phyloP scores from a whole-genome alignment of 176 grass and related monocot species.

The Tillandsia fasciculata region DNA sequence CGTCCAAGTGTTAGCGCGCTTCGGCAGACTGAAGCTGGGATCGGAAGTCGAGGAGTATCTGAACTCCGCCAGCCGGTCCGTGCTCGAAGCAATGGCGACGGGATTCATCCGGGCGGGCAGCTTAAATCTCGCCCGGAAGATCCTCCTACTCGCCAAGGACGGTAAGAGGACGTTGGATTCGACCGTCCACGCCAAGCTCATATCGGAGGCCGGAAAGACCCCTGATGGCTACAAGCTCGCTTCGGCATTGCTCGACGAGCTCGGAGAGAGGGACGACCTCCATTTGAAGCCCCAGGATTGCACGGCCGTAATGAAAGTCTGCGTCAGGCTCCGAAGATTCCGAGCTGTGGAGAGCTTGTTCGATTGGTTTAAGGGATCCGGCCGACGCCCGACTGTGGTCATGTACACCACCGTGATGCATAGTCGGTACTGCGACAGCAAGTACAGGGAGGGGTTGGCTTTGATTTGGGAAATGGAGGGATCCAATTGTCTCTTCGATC shows the following conservation, averaged over 20 bases:
- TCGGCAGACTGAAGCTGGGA: constrained; percentile 33
- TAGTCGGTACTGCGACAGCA: constrained; percentile 41
- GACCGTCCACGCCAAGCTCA: constrained; percentile 50
- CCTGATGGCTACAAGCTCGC: constrained; percentile 64
- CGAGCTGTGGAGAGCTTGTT: constrained; percentile 59
- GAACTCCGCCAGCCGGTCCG: constrained; percentile 40
- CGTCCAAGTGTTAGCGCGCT: constrained; percentile 53
- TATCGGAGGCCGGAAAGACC: constrained; percentile 40
- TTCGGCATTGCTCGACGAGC: constrained; percentile 38
- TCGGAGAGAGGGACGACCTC: constrained; percentile 43
- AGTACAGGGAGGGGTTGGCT: constrained; percentile 51
- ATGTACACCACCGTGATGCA: constrained; percentile 88
- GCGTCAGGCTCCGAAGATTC: constrained; percentile 56
- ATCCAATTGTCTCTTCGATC: constrained; percentile 47
- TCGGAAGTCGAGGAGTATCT: constrained; percentile 42
- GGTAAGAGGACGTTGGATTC: constrained; percentile 43
- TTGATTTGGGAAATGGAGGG: constrained; percentile 87
- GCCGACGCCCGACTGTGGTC: constrained; percentile 36
- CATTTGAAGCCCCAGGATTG: constrained; percentile 48
- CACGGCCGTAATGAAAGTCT: constrained; percentile 78
- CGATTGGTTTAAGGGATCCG: constrained; percentile 42
- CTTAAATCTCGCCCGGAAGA: constrained; percentile 32
- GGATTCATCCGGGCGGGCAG: constrained; percentile 64
- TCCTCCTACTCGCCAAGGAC: constrained; percentile 51
- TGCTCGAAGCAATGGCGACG: constrained; percentile 58